phyloP scores from a whole-genome alignment of 768 basidiomycete genomes.

The Amanita polypyramis region DNA sequence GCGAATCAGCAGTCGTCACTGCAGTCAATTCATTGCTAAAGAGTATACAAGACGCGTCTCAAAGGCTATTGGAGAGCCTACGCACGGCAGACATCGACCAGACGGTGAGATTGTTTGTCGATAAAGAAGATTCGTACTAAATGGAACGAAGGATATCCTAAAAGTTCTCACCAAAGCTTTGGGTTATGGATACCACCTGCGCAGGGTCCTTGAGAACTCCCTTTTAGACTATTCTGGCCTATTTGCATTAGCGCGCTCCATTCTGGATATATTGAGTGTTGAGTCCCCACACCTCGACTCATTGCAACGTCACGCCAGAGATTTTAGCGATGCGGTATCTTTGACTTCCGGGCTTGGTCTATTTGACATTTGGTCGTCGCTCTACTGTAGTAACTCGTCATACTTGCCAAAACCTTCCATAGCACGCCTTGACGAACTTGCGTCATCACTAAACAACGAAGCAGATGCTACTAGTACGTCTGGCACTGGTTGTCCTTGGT shows the following conservation, averaged over 20 bases:
- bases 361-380: conserved; percentile 53
- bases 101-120: not conserved
- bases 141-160: not conserved
- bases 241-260: conserved; percentile 46
- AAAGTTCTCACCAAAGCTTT: conserved; percentile 18
- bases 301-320: conserved; percentile 21
- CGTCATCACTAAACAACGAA: conserved; percentile 7
- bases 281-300: conserved; percentile 22
- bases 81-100: not conserved
- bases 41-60: not conserved
- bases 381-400: not conserved
- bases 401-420: conserved; percentile 3
- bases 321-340: conserved; percentile 39
- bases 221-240: conserved; percentile 59
- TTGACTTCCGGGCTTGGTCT: conserved; percentile 67
- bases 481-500: conserved; percentile 8
- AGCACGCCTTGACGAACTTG: conserved; percentile 14
- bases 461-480: conserved; percentile 12
- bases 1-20: not conserved
- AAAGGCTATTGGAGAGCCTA: not conserved
- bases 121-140: not conserved
- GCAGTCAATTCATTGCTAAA: not conserved
- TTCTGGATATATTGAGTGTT: conserved; percentile 30
- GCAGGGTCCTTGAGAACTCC: conserved; percentile 23
- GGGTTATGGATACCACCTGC: conserved; percentile 30